These are phyloP conservation scores for Solanum piurae DNA, from an alignment of 257 asterid species.

Conservation along the genomic window DNA sequence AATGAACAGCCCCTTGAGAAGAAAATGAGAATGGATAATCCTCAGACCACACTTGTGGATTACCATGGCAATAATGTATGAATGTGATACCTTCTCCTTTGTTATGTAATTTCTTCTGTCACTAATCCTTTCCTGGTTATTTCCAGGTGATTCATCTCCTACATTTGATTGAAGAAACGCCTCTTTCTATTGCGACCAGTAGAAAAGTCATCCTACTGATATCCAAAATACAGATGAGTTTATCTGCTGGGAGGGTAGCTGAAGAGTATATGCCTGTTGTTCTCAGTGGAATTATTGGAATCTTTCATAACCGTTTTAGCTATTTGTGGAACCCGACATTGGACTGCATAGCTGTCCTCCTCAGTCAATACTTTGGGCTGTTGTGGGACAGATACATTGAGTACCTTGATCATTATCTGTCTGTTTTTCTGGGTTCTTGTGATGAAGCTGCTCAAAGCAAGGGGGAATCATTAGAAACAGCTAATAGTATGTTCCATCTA, in stretches of 20 bases:
- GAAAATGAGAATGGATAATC: conserved; percentile 18
- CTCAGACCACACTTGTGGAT: conserved; percentile 24
- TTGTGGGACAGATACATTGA: conserved; percentile 58
- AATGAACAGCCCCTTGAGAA: conserved; percentile 27
- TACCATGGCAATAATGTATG: conserved; percentile 33
- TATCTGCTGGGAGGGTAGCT: conserved; percentile 46
- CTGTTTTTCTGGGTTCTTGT: conserved; percentile 35
- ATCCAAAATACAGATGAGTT: conserved; percentile 58
- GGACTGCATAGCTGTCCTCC: conserved; percentile 58
- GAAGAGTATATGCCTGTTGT: conserved; percentile 43
- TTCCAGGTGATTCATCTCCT: conserved; percentile 68
- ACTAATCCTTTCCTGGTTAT: conserved; percentile 10
- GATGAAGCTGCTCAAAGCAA: conserved; percentile 23
- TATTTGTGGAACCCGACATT: conserved; percentile 60
- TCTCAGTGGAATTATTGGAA: conserved; percentile 66
- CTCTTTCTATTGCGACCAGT: conserved; percentile 56
- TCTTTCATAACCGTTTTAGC: conserved; percentile 66
- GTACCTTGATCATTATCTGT: conserved; percentile 49
- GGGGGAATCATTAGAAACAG: conserved; percentile 11
- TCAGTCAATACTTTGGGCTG: conserved; percentile 37
- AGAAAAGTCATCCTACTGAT: conserved; percentile 47
- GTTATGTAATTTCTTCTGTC: background rate
- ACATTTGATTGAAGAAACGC: conserved; percentile 56
- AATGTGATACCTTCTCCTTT: background rate
- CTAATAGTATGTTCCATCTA: conserved; percentile 40